A percentile compares a stretch with the other conserved stretches of the same genome.
Conservation (phyloP, 352 stramenopile species). For the Pythium aquatile region DNA sequence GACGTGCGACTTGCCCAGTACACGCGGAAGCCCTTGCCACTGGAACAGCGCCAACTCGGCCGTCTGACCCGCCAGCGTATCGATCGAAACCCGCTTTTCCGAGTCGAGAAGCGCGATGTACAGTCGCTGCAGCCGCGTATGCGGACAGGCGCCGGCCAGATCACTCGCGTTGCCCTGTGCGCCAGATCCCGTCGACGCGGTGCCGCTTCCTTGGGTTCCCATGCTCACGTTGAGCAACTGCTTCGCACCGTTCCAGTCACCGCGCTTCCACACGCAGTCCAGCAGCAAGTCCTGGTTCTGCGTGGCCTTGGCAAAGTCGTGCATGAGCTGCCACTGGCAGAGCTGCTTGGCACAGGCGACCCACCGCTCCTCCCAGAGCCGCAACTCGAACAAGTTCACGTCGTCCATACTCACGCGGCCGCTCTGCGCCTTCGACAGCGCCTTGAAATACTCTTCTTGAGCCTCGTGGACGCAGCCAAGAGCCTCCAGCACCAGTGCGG, state of each 20-base stretch:
- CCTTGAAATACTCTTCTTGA: conserved; percentile 87
- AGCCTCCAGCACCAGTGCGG: conserved; percentile 73
- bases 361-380: conserved; percentile 89
- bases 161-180: conserved; percentile 35
- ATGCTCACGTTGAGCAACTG: conserved; percentile 50
- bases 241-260: conserved; percentile 87
- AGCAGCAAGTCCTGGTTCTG: conserved; percentile 91
- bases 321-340: conserved; percentile 92
- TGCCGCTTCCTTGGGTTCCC: conserved; percentile 16
- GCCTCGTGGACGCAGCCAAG: conserved; percentile 83
- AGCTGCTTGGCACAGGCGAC: conserved; percentile 90
- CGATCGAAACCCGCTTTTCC: conserved; percentile 70
- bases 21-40: conserved; percentile 86
- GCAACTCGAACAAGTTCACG: conserved; percentile 83
- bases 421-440: conserved; percentile 74
- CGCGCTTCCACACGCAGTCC: conserved; percentile 92
- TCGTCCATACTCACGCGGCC: conserved; percentile 73
- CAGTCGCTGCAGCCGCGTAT: conserved; percentile 78
- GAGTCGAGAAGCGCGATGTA: conserved; percentile 88
- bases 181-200: conserved; percentile 59
- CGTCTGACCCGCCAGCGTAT: conserved; percentile 68
- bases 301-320: conserved; percentile 90
- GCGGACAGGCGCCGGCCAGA: conserved; percentile 46
- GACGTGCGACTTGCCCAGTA: conserved; percentile 74
- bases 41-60: conserved; percentile 83